A percentile compares a stretch with the other conserved stretches of the same genome.
phyloP scores from a whole-genome alignment of 75 land plant species.

The Cupressus sempervirens region DNA sequence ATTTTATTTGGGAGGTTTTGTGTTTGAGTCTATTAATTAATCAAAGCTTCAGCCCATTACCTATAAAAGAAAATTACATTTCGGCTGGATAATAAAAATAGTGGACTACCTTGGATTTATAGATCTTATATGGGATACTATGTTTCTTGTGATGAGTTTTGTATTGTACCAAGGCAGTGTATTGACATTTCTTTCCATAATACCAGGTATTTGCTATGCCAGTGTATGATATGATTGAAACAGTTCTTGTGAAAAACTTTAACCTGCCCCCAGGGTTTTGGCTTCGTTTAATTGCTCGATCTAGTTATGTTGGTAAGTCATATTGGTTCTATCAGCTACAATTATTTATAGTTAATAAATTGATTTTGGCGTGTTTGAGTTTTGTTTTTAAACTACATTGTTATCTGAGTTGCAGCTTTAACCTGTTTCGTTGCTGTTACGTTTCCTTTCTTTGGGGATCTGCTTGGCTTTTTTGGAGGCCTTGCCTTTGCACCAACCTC shows the following conservation, averaged over 20 bases:
- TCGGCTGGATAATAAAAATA: too few species aligned
- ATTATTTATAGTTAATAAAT: neutral
- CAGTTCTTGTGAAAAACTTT: slow-evolving; percentile 20
- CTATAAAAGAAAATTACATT: too few species aligned
- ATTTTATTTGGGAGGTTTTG: too few species aligned
- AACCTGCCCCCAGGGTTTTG: slow-evolving; percentile 13
- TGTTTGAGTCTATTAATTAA: too few species aligned
- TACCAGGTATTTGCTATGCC: slow-evolving; percentile 38
- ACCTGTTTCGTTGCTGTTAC: slow-evolving; percentile 25
- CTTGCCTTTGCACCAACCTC: slow-evolving; percentile 30
- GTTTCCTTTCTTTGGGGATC: slow-evolving; percentile 32
- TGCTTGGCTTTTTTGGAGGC: slow-evolving; percentile 31
- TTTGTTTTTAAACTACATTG: neutral
- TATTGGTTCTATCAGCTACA: neutral
- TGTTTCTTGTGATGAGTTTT: neutral
- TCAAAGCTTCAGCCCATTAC: too few species aligned
- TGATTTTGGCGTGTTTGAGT: neutral
- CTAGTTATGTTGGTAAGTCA: slow-evolving; percentile 22
- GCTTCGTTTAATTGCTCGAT: slow-evolving; percentile 21
- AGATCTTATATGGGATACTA: neutral
- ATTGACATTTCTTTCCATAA: neutral
- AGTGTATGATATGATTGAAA: slow-evolving; percentile 30
- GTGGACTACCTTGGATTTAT: neutral
- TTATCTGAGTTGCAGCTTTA: slow-evolving; percentile 12
- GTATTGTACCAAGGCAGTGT: neutral